Conservation (phyloP, 1,284 basidiomycete genomes). For the Tilletia walkeri region DNA sequence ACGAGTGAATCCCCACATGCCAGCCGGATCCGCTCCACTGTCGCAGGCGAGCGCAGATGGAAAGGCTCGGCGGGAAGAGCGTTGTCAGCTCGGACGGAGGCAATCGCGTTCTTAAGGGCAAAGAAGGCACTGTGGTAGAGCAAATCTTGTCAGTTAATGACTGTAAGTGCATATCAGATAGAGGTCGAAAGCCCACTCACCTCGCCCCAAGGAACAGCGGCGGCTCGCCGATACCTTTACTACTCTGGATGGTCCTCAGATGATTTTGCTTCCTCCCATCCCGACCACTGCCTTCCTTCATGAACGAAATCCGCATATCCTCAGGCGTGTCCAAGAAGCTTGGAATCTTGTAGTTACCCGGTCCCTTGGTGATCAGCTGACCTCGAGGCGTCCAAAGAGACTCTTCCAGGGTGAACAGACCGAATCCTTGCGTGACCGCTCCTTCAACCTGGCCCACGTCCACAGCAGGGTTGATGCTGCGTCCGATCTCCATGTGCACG, state of each 20-base stretch:
- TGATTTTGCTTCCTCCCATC: conserved; percentile 36
- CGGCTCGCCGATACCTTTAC: conserved; percentile 50
- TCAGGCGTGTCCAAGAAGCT: conserved; percentile 55
- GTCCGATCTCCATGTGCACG: conserved; percentile 55
- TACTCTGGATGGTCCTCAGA: conserved; percentile 49
- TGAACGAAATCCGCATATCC: conserved; percentile 52
- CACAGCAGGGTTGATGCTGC: conserved; percentile 55
- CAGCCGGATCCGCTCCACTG: conserved; percentile 53
- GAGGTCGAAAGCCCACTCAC: too few relatives aligned
- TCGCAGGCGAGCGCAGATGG: conserved; percentile 52
- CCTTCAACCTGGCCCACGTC: conserved; percentile 57
- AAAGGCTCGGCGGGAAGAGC: conserved; percentile 30
- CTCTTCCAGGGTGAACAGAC: conserved; percentile 56
- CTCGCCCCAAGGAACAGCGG: conserved; percentile 55
- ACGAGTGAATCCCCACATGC: conserved; percentile 50
- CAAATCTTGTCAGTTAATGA: too few relatives aligned
- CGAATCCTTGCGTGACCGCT: conserved; percentile 45
- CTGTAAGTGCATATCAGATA: too few relatives aligned
- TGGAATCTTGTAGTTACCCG: conserved; percentile 56
- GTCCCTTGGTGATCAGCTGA: conserved; percentile 52
- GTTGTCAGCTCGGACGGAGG: conserved; percentile 46
- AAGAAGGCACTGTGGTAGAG: conserved; percentile 36
- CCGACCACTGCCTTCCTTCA: conserved; percentile 34
- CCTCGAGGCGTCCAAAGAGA: conserved; percentile 53
- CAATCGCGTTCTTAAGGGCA: conserved; percentile 54